A percentile compares a stretch with the other conserved stretches of the same genome.
These are phyloP conservation scores for Theileria parva DNA, from an alignment of 169 alveolate genomes.

Conservation along the genomic window DNA sequence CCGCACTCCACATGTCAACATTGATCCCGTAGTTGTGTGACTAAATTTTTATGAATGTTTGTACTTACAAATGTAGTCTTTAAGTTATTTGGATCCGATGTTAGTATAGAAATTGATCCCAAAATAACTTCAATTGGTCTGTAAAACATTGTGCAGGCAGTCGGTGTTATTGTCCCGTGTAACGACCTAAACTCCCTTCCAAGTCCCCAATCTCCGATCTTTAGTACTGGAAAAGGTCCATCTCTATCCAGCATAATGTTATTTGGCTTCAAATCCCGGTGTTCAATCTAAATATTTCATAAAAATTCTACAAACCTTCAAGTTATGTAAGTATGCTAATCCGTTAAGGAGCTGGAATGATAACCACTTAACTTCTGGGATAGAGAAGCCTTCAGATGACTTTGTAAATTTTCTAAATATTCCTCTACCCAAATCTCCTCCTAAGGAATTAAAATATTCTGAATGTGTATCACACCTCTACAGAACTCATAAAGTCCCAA, in stretches of 20 bases:
- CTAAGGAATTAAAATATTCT: constrained; percentile 16
- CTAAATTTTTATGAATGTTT: constrained; percentile 8
- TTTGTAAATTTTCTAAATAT: constrained; percentile 50
- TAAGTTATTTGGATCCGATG: not conserved
- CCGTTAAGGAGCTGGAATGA: constrained; percentile 95
- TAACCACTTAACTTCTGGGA: constrained; percentile 81
- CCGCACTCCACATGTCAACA: constrained; percentile 88
- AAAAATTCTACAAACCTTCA: constrained; percentile 69
- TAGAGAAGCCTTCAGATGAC: constrained; percentile 71
- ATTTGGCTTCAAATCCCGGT: constrained; percentile 89
- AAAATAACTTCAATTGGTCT: constrained; percentile 83
- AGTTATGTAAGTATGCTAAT: constrained; percentile 92
- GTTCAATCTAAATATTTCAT: constrained; percentile 70
- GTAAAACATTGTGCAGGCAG: constrained; percentile 86
- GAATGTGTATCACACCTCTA: constrained; percentile 67
- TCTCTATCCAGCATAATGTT: constrained; percentile 82
- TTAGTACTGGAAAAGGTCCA: constrained; percentile 70
- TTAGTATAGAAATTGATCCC: constrained; percentile 30
- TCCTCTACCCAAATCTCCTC: constrained; percentile 62
- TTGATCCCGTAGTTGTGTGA: constrained; percentile 77
- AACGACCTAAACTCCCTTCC: constrained; percentile 81
- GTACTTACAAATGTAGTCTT: constrained; percentile 26
- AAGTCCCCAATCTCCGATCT: constrained; percentile 89
- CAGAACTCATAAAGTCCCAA: constrained; percentile 85
- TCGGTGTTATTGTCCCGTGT: constrained; percentile 85